phyloP scores from a whole-genome alignment of 371 early-diverging fungal species.

The Lichtheimia ramosa region DNA sequence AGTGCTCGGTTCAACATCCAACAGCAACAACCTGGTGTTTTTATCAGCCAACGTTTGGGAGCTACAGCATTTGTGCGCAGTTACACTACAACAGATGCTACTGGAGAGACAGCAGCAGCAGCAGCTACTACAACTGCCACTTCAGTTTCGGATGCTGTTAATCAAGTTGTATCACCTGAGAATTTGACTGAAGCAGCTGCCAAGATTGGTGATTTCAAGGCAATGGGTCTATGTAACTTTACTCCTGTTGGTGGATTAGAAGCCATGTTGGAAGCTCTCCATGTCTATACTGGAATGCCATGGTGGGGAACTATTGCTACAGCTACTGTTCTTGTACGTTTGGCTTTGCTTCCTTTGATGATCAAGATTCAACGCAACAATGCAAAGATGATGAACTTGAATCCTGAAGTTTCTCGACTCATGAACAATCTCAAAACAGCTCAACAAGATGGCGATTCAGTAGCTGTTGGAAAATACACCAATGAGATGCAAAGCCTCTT shows the following conservation, averaged over 20 bases:
- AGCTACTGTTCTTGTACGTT: conserved; percentile 73
- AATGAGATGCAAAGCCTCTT: conserved; percentile 62
- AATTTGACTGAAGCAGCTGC: conserved; percentile 40
- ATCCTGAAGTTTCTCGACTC: conserved; percentile 73
- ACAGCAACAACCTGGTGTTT: background rate
- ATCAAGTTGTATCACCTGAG: background rate
- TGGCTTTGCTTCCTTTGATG: conserved; percentile 73
- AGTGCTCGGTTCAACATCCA: background rate
- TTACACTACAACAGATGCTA: conserved; percentile 3
- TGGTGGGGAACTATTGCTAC: conserved; percentile 92
- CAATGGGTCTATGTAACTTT: conserved; percentile 73
- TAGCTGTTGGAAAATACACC: conserved; percentile 52
- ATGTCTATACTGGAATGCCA: conserved; percentile 84
- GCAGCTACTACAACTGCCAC: background rate
- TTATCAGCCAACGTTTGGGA: conserved; percentile 4
- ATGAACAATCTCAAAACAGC: conserved; percentile 66
- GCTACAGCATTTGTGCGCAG: conserved; percentile 5
- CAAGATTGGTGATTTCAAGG: conserved; percentile 79
- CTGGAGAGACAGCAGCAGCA: background rate
- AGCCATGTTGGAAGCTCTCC: conserved; percentile 73
- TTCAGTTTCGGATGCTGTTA: background rate
- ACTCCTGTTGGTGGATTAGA: conserved; percentile 82
- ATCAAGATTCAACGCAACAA: conserved; percentile 76
- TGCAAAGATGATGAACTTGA: conserved; percentile 72
- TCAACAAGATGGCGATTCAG: conserved; percentile 56